Percentiles rank a stretch among this genome's conserved stretches.
phyloP scores from a whole-genome alignment of 1,139 yeast genomes.

The Yamadazyma dendronema region DNA sequence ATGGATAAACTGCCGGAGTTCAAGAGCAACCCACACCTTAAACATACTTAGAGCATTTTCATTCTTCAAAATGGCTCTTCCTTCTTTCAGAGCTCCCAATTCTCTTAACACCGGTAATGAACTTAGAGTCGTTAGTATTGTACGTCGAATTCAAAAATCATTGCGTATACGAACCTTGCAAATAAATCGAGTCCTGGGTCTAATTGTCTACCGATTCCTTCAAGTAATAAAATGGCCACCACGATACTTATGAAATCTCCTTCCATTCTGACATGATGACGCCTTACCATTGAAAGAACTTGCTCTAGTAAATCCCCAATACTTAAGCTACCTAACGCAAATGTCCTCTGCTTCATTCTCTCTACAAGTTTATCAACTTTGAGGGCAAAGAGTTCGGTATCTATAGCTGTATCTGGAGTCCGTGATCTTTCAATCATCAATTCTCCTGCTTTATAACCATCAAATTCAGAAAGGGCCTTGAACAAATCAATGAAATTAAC shows the following conservation, averaged over 20 bases:
- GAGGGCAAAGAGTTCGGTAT: constrained; percentile 80
- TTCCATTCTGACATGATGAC: constrained; percentile 96
- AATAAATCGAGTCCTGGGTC: constrained; percentile 91
- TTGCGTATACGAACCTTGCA: constrained; percentile 84
- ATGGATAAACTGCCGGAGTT: constrained; percentile 80
- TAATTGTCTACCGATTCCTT: constrained; percentile 92
- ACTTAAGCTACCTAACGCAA: constrained; percentile 87
- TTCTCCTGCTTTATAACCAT: constrained; percentile 93
- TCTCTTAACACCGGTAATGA: constrained; percentile 87
- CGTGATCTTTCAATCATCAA: constrained; percentile 91
- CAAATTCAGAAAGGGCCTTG: constrained; percentile 85
- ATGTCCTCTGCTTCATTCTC: constrained; percentile 80
- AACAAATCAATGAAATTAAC: constrained; percentile 86
- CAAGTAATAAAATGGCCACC: constrained; percentile 82
- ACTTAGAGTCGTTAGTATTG: constrained; percentile 38
- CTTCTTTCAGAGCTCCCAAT: constrained; percentile 71
- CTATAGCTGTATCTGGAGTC: constrained; percentile 88
- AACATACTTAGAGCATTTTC: constrained; percentile 73
- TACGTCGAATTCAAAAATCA: constrained; percentile 58
- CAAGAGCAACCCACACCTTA: constrained; percentile 89
- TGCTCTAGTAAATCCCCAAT: constrained; percentile 88
- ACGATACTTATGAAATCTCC: constrained; percentile 94
- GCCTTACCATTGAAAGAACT: constrained; percentile 85
- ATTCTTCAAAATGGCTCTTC: constrained; percentile 53
- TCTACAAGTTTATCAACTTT: constrained; percentile 83